Conservation (phyloP, 768 basidiomycete species). For the Imleria badia region DNA sequence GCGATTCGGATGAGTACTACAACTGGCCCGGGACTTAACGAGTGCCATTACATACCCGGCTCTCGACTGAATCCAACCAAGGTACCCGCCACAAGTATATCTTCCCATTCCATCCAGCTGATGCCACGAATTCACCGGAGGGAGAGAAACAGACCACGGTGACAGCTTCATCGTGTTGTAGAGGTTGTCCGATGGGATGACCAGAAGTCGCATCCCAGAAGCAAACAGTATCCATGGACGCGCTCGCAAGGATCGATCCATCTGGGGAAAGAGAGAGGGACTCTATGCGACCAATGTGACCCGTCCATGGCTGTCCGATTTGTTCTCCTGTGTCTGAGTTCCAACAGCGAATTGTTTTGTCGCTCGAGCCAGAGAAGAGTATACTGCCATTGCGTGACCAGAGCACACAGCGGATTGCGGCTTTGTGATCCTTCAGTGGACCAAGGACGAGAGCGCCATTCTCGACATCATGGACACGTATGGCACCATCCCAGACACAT, state of each 20-base stretch:
- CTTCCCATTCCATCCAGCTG: not conserved
- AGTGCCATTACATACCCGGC: too few relatives aligned
- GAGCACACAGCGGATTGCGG: not conserved
- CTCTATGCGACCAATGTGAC: not conserved
- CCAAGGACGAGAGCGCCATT: not conserved
- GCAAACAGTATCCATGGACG: not conserved
- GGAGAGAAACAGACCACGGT: not conserved
- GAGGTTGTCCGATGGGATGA: not conserved
- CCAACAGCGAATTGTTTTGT: conserved; percentile 13
- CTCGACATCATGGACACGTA: not conserved
- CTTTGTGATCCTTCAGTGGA: not conserved
- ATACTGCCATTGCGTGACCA: conserved; percentile 10
- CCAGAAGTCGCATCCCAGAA: not conserved
- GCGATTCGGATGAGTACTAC: not conserved
- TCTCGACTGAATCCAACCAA: not conserved
- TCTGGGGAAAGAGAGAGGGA: not conserved
- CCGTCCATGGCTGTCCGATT: not conserved
- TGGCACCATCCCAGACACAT: too few relatives aligned
- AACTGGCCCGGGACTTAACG: not conserved
- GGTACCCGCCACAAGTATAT: not conserved
- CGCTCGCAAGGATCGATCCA: not conserved
- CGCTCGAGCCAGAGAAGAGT: not conserved
- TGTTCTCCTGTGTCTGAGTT: not conserved
- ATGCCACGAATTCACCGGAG: not conserved
- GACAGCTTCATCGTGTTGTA: not conserved